Evolutionary conservation across 106 monocot genomes (phyloP).

Genomic region (Dendrobium catenatum): DNA sequence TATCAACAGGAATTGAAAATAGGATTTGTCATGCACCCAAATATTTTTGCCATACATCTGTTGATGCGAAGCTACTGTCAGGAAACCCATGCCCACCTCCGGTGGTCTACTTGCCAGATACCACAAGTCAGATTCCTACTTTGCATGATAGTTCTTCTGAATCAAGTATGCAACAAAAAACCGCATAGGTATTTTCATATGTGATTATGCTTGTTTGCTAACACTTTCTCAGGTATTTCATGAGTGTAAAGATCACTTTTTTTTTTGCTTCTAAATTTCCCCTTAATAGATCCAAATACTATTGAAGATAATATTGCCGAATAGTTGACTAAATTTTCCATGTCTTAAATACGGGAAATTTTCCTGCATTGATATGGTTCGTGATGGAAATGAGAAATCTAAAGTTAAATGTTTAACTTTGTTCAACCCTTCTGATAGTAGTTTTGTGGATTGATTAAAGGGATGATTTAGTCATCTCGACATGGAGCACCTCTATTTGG

Average conservation of each 20-base stretch:
- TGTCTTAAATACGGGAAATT: background rate
- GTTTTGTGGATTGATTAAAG: too few species aligned
- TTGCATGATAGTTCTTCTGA: background rate
- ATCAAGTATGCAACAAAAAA: background rate
- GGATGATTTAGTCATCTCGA: too few species aligned
- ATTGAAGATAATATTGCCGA: background rate
- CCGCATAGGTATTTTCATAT: background rate
- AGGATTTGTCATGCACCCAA: background rate
- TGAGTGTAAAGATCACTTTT: background rate
- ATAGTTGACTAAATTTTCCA: background rate
- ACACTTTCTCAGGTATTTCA: background rate
- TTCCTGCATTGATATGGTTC: background rate
- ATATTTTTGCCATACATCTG: background rate
- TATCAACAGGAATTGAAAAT: conserved; percentile 11
- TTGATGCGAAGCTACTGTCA: background rate
- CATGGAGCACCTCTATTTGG: too few species aligned
- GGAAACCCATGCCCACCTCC: conserved; percentile 1
- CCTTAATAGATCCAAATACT: background rate
- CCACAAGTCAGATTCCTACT: background rate
- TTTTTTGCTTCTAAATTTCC: background rate
- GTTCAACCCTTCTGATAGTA: background rate
- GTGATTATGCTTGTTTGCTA: background rate
- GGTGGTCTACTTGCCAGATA: background rate
- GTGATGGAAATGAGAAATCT: background rate
- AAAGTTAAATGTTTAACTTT: background rate